A percentile compares a stretch with the other conserved stretches of the same genome.
Conservation (phyloP, 1,139 yeast genomes). For the Yamadazyma dendronema region DNA sequence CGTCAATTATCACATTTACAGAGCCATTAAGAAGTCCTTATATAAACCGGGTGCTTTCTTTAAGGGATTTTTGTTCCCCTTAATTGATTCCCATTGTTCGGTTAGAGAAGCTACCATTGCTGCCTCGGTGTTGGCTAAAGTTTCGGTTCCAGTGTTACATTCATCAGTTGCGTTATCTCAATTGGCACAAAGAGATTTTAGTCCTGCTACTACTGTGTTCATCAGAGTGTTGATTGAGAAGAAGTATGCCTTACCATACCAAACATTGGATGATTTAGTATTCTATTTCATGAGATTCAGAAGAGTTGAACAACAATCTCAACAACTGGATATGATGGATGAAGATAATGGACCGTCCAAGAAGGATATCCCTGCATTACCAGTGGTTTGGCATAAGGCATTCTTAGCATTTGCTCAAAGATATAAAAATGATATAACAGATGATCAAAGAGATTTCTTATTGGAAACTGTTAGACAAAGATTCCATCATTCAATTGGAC, state of each 20-base stretch:
- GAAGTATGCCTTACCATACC: conserved; percentile 95
- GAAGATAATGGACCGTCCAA: conserved; percentile 20
- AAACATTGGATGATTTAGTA: conserved; percentile 93
- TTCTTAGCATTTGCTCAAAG: conserved; percentile 92
- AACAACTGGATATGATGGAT: conserved; percentile 18
- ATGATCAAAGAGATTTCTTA: conserved; percentile 92
- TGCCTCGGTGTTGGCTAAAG: conserved; percentile 84
- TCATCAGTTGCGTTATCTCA: conserved; percentile 94
- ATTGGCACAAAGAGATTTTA: conserved; percentile 77
- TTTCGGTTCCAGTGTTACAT: conserved; percentile 91
- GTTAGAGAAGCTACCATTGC: conserved; percentile 94
- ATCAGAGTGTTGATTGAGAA: conserved; percentile 87
- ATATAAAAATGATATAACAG: conserved; percentile 94
- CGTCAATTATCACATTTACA: conserved; percentile 84
- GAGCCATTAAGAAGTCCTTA: conserved; percentile 86
- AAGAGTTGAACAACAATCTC: conserved; percentile 35
- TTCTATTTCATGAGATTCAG: conserved; percentile 92
- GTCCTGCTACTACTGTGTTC: conserved; percentile 87
- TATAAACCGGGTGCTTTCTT: conserved; percentile 98
- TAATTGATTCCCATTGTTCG: conserved; percentile 80
- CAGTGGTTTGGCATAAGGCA: conserved; percentile 97
- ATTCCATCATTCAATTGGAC: conserved; percentile 84
- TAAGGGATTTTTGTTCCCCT: conserved; percentile 91
- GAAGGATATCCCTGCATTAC: conserved; percentile 61
- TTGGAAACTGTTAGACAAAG: conserved; percentile 89